A percentile compares a stretch with the other conserved stretches of the same genome.
phyloP scores from a whole-genome alignment of 306 rosid genomes.

The Prinsepia uniflora region DNA sequence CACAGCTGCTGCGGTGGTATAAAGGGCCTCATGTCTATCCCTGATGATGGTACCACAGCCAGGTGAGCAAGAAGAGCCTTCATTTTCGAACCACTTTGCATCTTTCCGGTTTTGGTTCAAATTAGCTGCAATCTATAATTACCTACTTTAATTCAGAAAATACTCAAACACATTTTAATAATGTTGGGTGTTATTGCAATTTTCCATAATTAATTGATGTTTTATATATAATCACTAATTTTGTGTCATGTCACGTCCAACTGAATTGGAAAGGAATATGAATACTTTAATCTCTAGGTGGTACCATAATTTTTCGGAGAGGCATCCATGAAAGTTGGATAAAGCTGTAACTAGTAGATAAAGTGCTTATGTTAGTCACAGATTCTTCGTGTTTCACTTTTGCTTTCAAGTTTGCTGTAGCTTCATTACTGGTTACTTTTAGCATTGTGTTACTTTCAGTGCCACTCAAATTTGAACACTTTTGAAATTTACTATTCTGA shows the following conservation, averaged over 20 bases:
- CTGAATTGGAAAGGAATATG: constrained; percentile 2
- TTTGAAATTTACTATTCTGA: not conserved
- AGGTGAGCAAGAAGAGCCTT: constrained; percentile 42
- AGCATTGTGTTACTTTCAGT: not conserved
- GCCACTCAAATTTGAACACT: not conserved
- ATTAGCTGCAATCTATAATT: not conserved
- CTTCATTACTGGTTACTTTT: not conserved
- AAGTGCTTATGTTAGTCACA: not conserved
- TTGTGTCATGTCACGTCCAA: constrained; percentile 9
- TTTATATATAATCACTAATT: not conserved
- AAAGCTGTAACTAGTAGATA: not conserved
- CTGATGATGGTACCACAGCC: constrained; percentile 74
- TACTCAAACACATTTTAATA: not conserved
- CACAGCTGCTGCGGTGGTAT: constrained; percentile 98
- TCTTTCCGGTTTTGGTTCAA: not conserved
- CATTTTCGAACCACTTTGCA: not conserved
- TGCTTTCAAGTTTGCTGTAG: not conserved
- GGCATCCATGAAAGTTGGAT: constrained; percentile 10
- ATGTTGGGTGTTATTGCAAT: constrained; percentile 4
- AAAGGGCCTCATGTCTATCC: constrained; percentile 94
- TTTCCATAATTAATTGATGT: not conserved
- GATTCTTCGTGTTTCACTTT: constrained; percentile 1
- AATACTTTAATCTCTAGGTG: not conserved
- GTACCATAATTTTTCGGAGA: not conserved
- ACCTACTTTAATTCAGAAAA: not conserved